A percentile compares a stretch with the other conserved stretches of the same genome.
Conservation (phyloP, 108 stramenopile genomes). For the Parietichytrium sp. region DNA sequence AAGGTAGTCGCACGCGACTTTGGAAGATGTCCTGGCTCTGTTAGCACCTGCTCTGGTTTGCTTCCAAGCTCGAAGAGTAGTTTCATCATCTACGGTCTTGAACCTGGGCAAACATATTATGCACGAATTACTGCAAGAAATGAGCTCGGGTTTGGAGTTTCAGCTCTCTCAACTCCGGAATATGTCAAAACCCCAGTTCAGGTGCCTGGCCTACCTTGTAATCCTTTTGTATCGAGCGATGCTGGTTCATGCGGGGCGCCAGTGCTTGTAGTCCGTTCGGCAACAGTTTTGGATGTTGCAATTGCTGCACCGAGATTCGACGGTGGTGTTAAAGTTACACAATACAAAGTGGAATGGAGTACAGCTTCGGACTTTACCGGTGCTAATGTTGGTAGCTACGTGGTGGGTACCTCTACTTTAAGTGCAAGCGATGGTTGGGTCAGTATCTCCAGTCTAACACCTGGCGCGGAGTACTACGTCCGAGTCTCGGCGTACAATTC, state of each 20-base stretch:
- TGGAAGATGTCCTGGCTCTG: not conserved
- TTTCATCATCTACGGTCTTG: conserved; percentile 44
- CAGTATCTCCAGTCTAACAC: conserved; percentile 55
- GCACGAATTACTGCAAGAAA: conserved; percentile 58
- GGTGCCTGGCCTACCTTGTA: conserved; percentile 41
- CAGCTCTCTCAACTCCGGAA: not conserved
- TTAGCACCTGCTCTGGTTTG: not conserved
- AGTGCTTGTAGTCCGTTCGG: not conserved
- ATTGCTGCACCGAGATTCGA: conserved; percentile 45
- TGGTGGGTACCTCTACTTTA: too few relatives aligned
- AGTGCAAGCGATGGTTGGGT: conserved; percentile 47
- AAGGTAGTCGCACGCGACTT: not conserved
- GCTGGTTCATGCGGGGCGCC: not conserved
- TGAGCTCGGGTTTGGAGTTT: conserved; percentile 47
- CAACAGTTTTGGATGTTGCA: conserved; percentile 10
- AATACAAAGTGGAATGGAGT: conserved; percentile 55
- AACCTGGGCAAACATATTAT: conserved; percentile 45
- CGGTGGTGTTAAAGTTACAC: conserved; percentile 38
- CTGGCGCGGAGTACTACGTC: conserved; percentile 67
- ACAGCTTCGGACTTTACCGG: not conserved
- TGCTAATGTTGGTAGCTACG: not conserved
- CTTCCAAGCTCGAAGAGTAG: not conserved
- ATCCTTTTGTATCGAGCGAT: not conserved
- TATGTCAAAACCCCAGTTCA: conserved; percentile 17
- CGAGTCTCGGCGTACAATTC: conserved; percentile 75